Evolutionary conservation across 768 basidiomycete genomes (phyloP).

Genomic region (Leucogyrophana mollusca): DNA sequence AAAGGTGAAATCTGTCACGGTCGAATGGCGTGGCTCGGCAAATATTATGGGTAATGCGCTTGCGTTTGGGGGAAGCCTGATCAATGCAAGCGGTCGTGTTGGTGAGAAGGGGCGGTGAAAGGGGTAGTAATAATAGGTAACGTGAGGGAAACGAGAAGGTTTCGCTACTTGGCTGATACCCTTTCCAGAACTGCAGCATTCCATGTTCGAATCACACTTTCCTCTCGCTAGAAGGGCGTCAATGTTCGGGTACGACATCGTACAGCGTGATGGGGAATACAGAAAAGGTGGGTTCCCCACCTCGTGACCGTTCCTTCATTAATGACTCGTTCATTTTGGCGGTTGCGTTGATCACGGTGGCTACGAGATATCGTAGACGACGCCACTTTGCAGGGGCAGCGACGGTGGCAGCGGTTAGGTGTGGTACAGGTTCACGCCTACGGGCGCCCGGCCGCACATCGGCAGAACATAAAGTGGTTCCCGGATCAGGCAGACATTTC

Average conservation of each 20-base stretch:
- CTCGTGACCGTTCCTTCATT: too few relatives aligned
- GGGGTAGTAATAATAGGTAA: not conserved
- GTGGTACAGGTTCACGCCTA: not conserved
- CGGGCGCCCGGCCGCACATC: conserved; percentile 3
- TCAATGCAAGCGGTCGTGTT: not conserved
- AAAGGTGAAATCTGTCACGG: not conserved
- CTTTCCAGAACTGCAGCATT: not conserved
- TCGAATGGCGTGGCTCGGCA: not conserved
- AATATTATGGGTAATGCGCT: not conserved
- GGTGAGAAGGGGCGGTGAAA: not conserved
- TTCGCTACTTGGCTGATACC: not conserved
- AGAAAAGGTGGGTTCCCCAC: not conserved
- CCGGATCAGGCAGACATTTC: conserved; percentile 4
- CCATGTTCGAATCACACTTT: not conserved
- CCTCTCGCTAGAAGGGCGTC: conserved; percentile 2
- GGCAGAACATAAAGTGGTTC: not conserved
- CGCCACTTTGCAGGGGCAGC: not conserved
- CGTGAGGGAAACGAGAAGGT: not conserved
- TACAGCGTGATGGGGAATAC: not conserved
- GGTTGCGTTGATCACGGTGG: too few relatives aligned
- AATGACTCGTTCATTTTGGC: too few relatives aligned
- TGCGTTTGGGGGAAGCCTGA: not conserved
- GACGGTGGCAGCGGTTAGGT: not conserved
- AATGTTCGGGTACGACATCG: not conserved
- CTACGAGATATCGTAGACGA: not conserved